Percentiles rank a stretch among this genome's conserved stretches.
Evolutionary conservation across 208 protist species (phyloP).

Genomic region (Crithidia brevicula): DNA sequence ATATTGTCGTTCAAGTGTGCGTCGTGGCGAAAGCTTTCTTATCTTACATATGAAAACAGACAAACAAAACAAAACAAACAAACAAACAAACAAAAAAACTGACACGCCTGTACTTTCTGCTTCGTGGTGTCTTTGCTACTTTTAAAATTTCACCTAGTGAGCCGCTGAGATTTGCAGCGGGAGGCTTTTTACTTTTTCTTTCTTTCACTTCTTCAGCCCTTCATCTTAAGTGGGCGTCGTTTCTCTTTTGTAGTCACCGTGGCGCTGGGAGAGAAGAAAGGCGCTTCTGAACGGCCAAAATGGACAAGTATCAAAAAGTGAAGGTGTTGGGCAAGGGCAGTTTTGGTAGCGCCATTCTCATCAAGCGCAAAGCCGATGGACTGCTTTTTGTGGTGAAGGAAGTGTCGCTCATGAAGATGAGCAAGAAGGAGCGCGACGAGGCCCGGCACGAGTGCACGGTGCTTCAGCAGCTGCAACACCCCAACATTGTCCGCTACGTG

Average conservation of each 20-base stretch:
- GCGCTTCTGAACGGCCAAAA: constrained; percentile 17
- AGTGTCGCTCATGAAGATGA: constrained; percentile 86
- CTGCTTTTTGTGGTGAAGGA: constrained; percentile 93
- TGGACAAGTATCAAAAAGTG: constrained; percentile 93
- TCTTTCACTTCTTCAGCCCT: not conserved
- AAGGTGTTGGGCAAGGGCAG: constrained; percentile 92
- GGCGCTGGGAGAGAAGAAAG: not conserved
- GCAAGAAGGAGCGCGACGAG: constrained; percentile 86
- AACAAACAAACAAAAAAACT: no score
- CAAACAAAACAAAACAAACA: no score
- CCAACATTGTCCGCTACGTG: constrained; percentile 93
- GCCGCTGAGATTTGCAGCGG: not conserved
- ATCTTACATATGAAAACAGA: no score
- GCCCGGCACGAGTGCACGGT: constrained; percentile 88
- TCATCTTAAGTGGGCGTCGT: not conserved
- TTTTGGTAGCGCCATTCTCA: constrained; percentile 93
- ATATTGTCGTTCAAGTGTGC: no score
- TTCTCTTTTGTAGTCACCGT: not conserved
- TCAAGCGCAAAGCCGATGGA: constrained; percentile 85
- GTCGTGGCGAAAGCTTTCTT: no score
- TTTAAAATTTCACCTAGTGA: no score
- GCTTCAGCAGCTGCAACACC: constrained; percentile 87
- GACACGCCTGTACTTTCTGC: no score
- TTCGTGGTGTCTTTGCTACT: no score
- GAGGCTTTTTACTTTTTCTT: not conserved